These are phyloP conservation scores for Eleusine indica DNA, from an alignment of 176 grass and related monocot genomes.

Conservation along the genomic window DNA sequence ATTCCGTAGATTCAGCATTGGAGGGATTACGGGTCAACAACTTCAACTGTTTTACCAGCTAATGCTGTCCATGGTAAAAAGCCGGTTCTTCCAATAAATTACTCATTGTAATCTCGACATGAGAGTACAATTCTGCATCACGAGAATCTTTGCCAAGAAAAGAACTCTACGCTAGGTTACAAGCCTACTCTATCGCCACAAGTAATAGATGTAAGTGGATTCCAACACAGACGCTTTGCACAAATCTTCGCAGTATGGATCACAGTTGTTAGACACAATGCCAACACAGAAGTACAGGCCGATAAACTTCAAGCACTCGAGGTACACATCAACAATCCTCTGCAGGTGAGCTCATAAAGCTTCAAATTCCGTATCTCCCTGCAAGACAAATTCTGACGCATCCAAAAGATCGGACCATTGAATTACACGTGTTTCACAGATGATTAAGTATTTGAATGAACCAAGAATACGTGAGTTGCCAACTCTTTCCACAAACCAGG, in stretches of 20 bases:
- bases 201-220: background rate
- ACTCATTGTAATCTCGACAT: too few relatives aligned
- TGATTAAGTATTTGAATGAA: too few relatives aligned
- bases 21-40: too few relatives aligned
- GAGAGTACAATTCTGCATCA: background rate
- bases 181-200: background rate
- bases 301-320: conserved; percentile 14
- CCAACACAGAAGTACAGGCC: background rate
- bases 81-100: too few relatives aligned
- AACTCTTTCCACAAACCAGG: too few relatives aligned
- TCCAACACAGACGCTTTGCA: background rate
- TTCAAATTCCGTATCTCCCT: conserved; percentile 80
- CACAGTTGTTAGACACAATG: background rate
- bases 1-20: too few relatives aligned
- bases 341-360: conserved; percentile 69
- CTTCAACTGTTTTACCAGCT: too few relatives aligned
- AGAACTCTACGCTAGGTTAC: background rate
- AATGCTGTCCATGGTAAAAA: too few relatives aligned
- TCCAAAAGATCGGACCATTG: background rate
- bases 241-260: background rate
- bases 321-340: conserved; percentile 35
- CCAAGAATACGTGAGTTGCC: too few relatives aligned
- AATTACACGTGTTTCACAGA: too few relatives aligned
- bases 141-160: background rate
- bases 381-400: conserved; percentile 11